Percentiles rank a stretch among this genome's conserved stretches.
phyloP scores from a whole-genome alignment of 805 yeast species.

The Dipodascus geniculatus region DNA sequence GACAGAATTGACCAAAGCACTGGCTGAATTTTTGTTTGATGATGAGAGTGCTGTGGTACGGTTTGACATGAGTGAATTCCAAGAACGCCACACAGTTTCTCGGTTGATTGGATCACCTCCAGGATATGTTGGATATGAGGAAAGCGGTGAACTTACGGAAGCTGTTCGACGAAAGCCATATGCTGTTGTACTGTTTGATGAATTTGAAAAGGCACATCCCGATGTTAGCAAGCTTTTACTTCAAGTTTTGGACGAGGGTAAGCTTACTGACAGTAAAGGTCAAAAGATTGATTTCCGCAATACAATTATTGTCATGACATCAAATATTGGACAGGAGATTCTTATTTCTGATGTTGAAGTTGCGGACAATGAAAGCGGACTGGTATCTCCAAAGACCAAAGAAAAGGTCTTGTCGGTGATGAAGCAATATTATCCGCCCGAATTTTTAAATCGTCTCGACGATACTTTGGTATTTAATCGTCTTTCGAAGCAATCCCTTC shows the following conservation, averaged over 20 bases:
- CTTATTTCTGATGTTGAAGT: constrained; percentile 49
- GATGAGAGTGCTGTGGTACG: constrained; percentile 78
- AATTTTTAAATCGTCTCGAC: constrained; percentile 87
- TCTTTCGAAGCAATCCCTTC: constrained; percentile 61
- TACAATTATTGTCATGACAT: constrained; percentile 92
- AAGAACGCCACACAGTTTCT: constrained; percentile 84
- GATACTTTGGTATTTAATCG: constrained; percentile 91
- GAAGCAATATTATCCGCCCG: constrained; percentile 77
- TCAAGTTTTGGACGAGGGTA: constrained; percentile 93
- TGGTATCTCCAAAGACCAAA: constrained; percentile 43
- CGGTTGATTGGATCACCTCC: constrained; percentile 96
- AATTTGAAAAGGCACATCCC: constrained; percentile 93
- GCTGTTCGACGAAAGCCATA: constrained; percentile 94
- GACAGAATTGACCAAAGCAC: constrained; percentile 85
- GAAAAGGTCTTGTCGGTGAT: constrained; percentile 52
- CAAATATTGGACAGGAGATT: constrained; percentile 90
- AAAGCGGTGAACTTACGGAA: constrained; percentile 87
- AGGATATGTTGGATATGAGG: constrained; percentile 93
- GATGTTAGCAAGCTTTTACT: constrained; percentile 84
- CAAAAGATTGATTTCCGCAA: constrained; percentile 88
- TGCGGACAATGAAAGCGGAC: constrained; percentile 45
- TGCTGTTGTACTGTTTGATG: constrained; percentile 86
- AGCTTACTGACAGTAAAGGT: constrained; percentile 90
- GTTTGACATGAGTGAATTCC: constrained; percentile 97
- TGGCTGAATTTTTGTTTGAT: constrained; percentile 86